Conservation (phyloP, 1,139 yeast species). For the Debaryomycetaceae sp. region DNA sequence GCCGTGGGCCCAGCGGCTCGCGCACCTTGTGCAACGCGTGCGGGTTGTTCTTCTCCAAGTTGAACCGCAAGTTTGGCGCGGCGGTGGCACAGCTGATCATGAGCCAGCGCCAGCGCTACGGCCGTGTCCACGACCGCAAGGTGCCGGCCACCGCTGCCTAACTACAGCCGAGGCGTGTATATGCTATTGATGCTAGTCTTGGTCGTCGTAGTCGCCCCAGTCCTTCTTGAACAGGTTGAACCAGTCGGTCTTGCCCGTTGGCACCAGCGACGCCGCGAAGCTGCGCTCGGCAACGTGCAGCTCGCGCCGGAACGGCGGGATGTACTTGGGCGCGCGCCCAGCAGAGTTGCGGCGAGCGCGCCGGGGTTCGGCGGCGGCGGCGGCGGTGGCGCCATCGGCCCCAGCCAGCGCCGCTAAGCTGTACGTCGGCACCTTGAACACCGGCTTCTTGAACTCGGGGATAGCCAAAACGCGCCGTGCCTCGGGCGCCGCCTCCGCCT, state of each 20-base stretch:
- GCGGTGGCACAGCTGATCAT: conserved; percentile 13
- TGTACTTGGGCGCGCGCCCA: conserved; percentile 37
- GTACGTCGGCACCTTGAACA: conserved; percentile 8
- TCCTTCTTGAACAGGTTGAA: conserved; percentile 26
- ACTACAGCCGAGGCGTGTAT: background rate
- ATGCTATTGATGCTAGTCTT: conserved; percentile 1
- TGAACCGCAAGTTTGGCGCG: conserved; percentile 19
- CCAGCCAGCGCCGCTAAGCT: conserved; percentile 4
- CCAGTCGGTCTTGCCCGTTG: conserved; percentile 39
- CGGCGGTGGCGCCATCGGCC: background rate
- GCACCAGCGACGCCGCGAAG: conserved; percentile 40
- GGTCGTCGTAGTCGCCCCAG: conserved; percentile 33
- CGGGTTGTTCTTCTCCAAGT: conserved; percentile 24
- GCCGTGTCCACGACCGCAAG: conserved; percentile 10
- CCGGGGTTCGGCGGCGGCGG: conserved; percentile 1
- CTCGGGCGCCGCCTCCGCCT: conserved; percentile 1
- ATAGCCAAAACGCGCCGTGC: conserved; percentile 1
- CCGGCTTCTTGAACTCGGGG: conserved; percentile 30
- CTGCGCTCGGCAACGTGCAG: too few relatives aligned
- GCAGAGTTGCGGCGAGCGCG: conserved; percentile 6
- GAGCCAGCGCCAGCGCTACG: conserved; percentile 8
- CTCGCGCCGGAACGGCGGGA: conserved; percentile 67
- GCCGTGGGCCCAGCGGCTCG: conserved; percentile 24
- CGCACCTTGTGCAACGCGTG: conserved; percentile 25
- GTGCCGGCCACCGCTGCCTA: conserved; percentile 10